A percentile compares a stretch with the other conserved stretches of the same genome.
Conservation (phyloP, 2,329 filamentous ascomycete species). For the Neonectria hederae region DNA sequence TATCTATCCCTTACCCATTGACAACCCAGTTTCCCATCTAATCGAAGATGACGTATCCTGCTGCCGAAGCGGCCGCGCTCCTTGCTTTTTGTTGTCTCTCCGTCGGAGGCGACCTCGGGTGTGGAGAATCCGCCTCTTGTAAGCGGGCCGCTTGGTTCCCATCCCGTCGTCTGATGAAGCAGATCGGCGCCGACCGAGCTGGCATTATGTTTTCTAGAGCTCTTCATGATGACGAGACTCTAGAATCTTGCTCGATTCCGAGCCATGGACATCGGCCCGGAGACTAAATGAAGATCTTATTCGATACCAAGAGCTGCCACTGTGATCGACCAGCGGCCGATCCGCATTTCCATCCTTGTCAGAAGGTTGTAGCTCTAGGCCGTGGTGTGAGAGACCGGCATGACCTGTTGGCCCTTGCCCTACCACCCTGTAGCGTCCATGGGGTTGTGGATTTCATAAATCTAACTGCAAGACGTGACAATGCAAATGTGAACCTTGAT, state of each 20-base stretch:
- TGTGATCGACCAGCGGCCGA: slow-evolving; percentile 10
- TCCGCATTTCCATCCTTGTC: slow-evolving; percentile 15
- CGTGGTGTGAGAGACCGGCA: slow-evolving; percentile 3
- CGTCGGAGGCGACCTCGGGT: slow-evolving; percentile 9
- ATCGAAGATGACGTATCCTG: slow-evolving; percentile 28
- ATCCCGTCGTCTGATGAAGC: slow-evolving; percentile 18
- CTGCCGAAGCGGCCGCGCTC: slow-evolving; percentile 1
- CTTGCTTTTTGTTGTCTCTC: slow-evolving; percentile 40
- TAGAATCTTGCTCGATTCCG: background rate
- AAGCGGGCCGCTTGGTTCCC: slow-evolving; percentile 17
- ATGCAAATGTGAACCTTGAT: slow-evolving; percentile 8
- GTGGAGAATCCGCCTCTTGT: slow-evolving; percentile 15
- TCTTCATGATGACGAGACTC: background rate
- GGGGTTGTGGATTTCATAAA: background rate
- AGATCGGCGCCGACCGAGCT: slow-evolving; percentile 29
- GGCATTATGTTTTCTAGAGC: background rate
- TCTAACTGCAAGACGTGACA: slow-evolving; percentile 9
- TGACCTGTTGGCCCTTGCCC: slow-evolving; percentile 8
- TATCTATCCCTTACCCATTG: slow-evolving; percentile 5
- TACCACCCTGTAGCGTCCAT: background rate
- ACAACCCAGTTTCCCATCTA: slow-evolving; percentile 13
- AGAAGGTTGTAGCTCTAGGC: slow-evolving; percentile 1
- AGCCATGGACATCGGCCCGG: background rate
- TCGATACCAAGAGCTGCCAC: background rate
- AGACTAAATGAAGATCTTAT: background rate